phyloP scores from a whole-genome alignment of 306 rosid genomes.

The Parietaria judaica region DNA sequence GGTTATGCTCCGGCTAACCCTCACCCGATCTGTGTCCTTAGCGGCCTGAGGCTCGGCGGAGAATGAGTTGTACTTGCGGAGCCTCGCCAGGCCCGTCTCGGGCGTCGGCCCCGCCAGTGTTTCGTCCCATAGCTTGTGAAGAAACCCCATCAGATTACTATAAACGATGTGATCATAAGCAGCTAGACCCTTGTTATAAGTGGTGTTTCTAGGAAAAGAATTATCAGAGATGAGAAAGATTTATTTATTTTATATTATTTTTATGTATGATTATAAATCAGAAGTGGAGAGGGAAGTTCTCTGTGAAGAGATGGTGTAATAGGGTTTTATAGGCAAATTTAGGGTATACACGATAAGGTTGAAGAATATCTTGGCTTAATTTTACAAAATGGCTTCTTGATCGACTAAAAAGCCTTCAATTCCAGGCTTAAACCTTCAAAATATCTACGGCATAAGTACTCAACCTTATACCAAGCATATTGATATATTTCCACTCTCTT shows the following conservation, averaged over 20 bases:
- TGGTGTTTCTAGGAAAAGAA: neutral
- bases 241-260: neutral
- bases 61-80: constrained; percentile 62
- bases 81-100: constrained; percentile 78
- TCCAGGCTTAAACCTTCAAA: constrained; percentile 23
- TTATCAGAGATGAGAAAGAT: constrained; percentile 18
- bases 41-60: constrained; percentile 5
- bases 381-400: constrained; percentile 13
- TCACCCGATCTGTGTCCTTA: constrained; percentile 20
- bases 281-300: neutral
- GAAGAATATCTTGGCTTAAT: constrained; percentile 21
- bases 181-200: too few relatives aligned
- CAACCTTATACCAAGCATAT: too few relatives aligned
- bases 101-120: constrained; percentile 91
- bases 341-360: constrained; percentile 1
- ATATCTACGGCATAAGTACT: too few relatives aligned
- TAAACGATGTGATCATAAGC: neutral
- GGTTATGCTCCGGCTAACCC: constrained; percentile 61
- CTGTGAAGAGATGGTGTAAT: neutral
- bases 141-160: constrained; percentile 54
- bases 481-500: too few relatives aligned
- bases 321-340: constrained; percentile 28
- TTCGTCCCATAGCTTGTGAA: constrained; percentile 94
- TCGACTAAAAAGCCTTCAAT: constrained; percentile 33
- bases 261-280: constrained; percentile 2